A percentile compares a stretch with the other conserved stretches of the same genome.
These are phyloP conservation scores for Mycena olivaceomarginata DNA, from an alignment of 768 basidiomycete species.

Conservation along the genomic window DNA sequence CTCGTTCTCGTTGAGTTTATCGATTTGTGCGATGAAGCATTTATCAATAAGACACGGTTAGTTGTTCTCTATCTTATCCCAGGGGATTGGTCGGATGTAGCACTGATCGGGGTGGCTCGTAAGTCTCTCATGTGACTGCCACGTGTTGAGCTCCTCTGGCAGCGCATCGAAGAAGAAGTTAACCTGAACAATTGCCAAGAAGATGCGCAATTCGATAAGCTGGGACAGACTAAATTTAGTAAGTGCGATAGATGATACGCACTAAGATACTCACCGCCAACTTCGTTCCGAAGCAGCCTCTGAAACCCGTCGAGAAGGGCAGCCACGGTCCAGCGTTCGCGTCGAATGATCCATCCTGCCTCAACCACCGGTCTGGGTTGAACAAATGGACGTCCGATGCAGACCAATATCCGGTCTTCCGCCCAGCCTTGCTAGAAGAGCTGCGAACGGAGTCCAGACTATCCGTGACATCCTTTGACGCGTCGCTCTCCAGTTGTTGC, in stretches of 20 bases:
- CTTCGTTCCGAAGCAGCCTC: constrained; percentile 36
- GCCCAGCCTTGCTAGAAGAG: background rate
- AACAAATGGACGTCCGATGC: constrained; percentile 14
- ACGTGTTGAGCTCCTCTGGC: background rate
- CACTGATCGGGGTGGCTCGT: background rate
- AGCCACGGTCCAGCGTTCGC: constrained; percentile 28
- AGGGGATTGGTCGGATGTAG: background rate
- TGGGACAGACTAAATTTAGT: background rate
- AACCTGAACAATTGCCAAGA: background rate
- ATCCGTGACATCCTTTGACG: background rate
- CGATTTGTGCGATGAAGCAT: too few relatives aligned
- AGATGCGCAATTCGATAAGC: background rate
- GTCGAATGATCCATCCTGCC: background rate
- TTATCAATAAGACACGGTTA: too few relatives aligned
- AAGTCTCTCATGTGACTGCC: background rate
- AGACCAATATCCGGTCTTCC: constrained; percentile 27
- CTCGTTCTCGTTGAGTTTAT: too few relatives aligned
- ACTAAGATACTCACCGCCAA: background rate
- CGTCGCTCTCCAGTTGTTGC: constrained; percentile 26
- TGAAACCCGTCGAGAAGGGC: constrained; percentile 35
- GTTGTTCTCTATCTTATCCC: background rate
- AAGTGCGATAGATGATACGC: background rate
- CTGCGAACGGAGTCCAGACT: constrained; percentile 11
- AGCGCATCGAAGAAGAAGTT: background rate
- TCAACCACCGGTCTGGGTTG: constrained; percentile 30